A percentile compares a stretch with the other conserved stretches of the same genome.
Conservation (phyloP, 495 filamentous ascomycete genomes). For the Hypoxylon fragiforme region DNA sequence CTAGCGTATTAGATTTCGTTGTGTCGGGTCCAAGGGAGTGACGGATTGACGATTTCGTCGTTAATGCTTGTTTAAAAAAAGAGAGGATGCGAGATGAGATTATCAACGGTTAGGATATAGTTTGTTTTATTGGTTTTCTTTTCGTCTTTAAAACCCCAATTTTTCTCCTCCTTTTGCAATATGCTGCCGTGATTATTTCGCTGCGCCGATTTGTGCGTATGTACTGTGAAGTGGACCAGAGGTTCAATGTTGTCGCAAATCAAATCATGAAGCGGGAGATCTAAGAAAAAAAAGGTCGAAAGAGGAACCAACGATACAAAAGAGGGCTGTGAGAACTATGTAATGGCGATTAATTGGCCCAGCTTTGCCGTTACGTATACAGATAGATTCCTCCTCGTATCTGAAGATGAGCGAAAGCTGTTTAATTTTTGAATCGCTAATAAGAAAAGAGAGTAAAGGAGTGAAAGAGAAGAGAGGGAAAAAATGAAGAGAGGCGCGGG, state of each 20-base stretch:
- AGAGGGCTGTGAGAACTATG: slow-evolving; percentile 5
- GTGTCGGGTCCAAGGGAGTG: slow-evolving; percentile 39
- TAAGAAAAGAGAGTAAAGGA: slow-evolving; percentile 16
- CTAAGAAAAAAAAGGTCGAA: slow-evolving; percentile 1
- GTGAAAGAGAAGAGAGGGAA: slow-evolving; percentile 4
- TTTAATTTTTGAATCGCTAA: slow-evolving; percentile 8
- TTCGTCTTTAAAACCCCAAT: neutral
- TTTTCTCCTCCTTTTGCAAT: neutral
- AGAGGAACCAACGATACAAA: slow-evolving; percentile 26
- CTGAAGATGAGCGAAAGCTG: slow-evolving; percentile 26
- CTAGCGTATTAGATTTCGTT: slow-evolving; percentile 38
- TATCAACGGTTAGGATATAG: slow-evolving; percentile 10
- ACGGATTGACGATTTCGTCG: slow-evolving; percentile 36
- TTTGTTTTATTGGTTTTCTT: neutral
- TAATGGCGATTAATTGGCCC: slow-evolving; percentile 18
- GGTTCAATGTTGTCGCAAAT: slow-evolving; percentile 9
- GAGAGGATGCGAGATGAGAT: slow-evolving; percentile 5
- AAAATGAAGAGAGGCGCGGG: slow-evolving; percentile 16
- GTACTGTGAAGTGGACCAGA: slow-evolving; percentile 9
- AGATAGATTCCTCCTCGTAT: slow-evolving; percentile 5
- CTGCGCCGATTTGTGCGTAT: slow-evolving; percentile 8
- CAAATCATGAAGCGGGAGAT: slow-evolving; percentile 14
- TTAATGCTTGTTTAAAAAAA: slow-evolving; percentile 7
- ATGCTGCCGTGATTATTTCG: slow-evolving; percentile 6
- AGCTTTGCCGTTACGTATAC: slow-evolving; percentile 11